These are phyloP conservation scores for Basidiobolus meristosporus DNA, from an alignment of 371 early-diverging fungal species.

Conservation along the genomic window DNA sequence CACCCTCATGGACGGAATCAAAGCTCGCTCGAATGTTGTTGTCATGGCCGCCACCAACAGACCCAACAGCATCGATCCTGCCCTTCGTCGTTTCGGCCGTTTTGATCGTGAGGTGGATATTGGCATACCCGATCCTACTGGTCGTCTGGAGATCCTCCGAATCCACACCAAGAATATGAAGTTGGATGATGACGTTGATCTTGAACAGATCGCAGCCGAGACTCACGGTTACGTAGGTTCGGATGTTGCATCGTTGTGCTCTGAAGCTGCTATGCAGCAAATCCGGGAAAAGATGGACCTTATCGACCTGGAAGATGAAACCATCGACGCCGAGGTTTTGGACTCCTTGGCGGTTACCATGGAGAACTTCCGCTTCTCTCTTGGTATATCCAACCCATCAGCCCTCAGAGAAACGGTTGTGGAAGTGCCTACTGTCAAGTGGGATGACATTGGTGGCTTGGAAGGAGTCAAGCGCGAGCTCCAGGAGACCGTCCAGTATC, in stretches of 20 bases:
- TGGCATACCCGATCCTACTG: conserved; percentile 98
- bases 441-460: conserved; percentile 99
- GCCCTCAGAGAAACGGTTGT: conserved; percentile 99
- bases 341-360: conserved; percentile 96
- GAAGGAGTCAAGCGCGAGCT: conserved; percentile 98
- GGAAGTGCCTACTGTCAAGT: conserved; percentile 96
- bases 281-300: conserved; percentile 98
- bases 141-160: conserved; percentile 96
- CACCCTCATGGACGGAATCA: conserved; percentile 99
- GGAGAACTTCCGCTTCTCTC: conserved; percentile 97
- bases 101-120: conserved; percentile 99
- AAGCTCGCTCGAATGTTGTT: conserved; percentile 91
- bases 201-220: conserved; percentile 95
- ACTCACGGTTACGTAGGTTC: conserved; percentile 99
- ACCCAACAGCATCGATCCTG: conserved; percentile 98
- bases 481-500: conserved; percentile 99
- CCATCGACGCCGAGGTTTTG: conserved; percentile 94
- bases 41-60: conserved; percentile 98
- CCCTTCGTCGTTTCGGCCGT: conserved; percentile 98
- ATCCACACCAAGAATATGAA: conserved; percentile 99
- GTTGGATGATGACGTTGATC: conserved; percentile 92
- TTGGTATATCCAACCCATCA: conserved; percentile 95
- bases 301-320: conserved; percentile 98
- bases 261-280: conserved; percentile 99
- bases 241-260: conserved; percentile 97